Evolutionary conservation across 2,329 filamentous ascomycete genomes (phyloP).

Genomic region (Thermoascus crustaceus): DNA sequence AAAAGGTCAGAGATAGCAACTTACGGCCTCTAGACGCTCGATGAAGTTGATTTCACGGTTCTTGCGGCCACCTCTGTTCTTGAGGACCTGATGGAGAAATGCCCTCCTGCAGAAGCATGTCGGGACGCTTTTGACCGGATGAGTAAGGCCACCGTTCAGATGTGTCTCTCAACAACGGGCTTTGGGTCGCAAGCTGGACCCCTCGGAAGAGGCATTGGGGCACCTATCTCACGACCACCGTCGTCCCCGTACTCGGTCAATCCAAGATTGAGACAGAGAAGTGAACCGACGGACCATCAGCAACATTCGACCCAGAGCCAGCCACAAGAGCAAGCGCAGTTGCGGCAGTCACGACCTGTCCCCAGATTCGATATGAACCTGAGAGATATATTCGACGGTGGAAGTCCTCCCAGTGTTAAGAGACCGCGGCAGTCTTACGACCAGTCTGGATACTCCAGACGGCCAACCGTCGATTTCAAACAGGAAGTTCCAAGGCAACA

Average conservation of each 20-base stretch:
- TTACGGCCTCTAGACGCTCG: constrained; percentile 54
- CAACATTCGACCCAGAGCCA: constrained; percentile 17
- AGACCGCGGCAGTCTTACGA: constrained; percentile 19
- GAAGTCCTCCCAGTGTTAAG: constrained; percentile 25
- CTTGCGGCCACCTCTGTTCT: constrained; percentile 88
- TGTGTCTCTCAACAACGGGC: constrained; percentile 80
- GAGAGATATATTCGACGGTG: constrained; percentile 43
- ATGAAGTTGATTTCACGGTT: constrained; percentile 96
- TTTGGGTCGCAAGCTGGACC: constrained; percentile 51
- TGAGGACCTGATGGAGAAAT: constrained; percentile 85
- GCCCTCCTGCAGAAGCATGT: constrained; percentile 88
- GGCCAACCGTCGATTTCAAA: constrained; percentile 16
- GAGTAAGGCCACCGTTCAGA: constrained; percentile 89
- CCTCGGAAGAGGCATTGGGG: constrained; percentile 13
- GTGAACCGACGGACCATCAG: constrained; percentile 16
- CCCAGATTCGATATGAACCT: constrained; percentile 54
- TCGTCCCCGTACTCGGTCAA: constrained; percentile 10
- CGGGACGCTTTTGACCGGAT: constrained; percentile 91
- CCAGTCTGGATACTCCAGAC: constrained; percentile 16
- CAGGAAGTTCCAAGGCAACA: constrained; percentile 18
- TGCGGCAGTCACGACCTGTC: constrained; percentile 35
- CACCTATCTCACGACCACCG: constrained; percentile 9
- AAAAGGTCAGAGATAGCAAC: constrained; percentile 8
- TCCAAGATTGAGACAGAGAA: constrained; percentile 12
- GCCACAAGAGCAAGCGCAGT: constrained; percentile 24